phyloP scores from a whole-genome alignment of 2,329 filamentous ascomycete genomes.

The Cordyceps fumosorosea region DNA sequence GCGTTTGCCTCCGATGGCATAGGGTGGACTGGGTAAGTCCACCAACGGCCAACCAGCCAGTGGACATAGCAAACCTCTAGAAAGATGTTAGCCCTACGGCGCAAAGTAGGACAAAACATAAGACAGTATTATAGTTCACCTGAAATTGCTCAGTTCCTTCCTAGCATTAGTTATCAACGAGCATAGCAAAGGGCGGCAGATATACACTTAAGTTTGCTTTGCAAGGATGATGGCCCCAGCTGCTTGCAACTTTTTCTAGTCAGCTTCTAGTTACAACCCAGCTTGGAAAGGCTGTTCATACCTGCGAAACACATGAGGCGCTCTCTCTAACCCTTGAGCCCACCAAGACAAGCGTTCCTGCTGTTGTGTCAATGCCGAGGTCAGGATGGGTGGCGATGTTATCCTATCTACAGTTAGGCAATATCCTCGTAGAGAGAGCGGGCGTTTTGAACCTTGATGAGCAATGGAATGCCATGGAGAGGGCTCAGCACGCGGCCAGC shows the following conservation, averaged over 20 bases:
- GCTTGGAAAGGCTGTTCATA: background rate
- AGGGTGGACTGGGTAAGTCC: background rate
- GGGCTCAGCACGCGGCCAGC: background rate
- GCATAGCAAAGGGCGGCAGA: background rate
- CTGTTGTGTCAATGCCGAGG: background rate
- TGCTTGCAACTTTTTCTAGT: background rate
- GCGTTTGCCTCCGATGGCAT: background rate
- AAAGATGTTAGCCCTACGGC: background rate
- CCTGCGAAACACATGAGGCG: background rate
- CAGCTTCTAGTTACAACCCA: background rate
- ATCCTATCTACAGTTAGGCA: background rate
- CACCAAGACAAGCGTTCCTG: background rate
- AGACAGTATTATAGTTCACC: background rate
- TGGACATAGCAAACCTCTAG: background rate
- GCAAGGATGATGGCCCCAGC: background rate
- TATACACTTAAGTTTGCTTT: background rate
- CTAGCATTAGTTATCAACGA: background rate
- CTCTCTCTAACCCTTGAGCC: background rate
- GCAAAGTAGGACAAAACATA: background rate
- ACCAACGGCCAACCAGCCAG: background rate
- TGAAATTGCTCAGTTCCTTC: background rate
- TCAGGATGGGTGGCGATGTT: background rate
- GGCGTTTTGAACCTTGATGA: background rate
- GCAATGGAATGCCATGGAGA: background rate
- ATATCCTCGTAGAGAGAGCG: background rate